Conservation (phyloP, 371 early-diverging fungal species). For the Syncephalastrum racemosum region DNA sequence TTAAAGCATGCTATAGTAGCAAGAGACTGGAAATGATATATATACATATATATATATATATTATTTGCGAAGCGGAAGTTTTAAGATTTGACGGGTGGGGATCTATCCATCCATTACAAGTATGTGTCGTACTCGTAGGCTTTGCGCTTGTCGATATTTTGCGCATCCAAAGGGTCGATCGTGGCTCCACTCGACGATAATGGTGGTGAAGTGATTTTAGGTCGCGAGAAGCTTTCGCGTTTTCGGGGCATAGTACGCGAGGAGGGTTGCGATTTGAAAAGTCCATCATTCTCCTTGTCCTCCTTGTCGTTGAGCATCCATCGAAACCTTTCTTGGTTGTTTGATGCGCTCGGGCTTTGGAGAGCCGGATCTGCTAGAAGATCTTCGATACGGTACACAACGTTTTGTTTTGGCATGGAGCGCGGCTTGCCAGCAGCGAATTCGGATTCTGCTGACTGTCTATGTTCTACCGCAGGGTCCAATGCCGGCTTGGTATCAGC, state of each 20-base stretch:
- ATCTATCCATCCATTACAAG: not conserved
- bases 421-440: no score
- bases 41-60: no score
- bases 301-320: slow-evolving; percentile 26
- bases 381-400: slow-evolving; percentile 45
- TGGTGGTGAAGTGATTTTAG: not conserved
- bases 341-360: slow-evolving; percentile 17
- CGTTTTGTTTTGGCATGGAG: slow-evolving; percentile 14
- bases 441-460: no score
- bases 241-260: not conserved
- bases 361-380: slow-evolving; percentile 38
- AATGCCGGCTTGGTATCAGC: no score
- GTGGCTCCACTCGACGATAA: not conserved
- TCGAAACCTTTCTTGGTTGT: slow-evolving; percentile 22
- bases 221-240: not conserved
- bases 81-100: no score
- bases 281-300: not conserved
- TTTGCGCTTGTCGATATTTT: slow-evolving; percentile 15
- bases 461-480: no score
- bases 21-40: no score
- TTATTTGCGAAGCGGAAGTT: no score
- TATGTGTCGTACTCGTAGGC: slow-evolving; percentile 15
- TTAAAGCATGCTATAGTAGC: no score
- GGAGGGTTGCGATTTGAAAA: not conserved
- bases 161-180: slow-evolving; percentile 23